Conservation (phyloP, 2,329 filamentous ascomycete species). For the Colletotrichum australisinense region DNA sequence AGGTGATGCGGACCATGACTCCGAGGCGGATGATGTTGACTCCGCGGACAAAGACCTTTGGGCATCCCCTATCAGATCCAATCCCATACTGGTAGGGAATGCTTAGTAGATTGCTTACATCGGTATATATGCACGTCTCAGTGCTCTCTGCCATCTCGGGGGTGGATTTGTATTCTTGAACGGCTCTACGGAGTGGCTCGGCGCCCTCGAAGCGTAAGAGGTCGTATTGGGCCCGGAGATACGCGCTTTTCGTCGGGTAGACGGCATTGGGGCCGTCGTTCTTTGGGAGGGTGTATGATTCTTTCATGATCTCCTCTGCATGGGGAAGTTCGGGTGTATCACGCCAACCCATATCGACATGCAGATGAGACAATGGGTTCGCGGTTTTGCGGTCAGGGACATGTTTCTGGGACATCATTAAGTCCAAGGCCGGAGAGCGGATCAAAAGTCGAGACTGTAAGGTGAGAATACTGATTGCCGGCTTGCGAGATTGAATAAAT, state of each 20-base stretch:
- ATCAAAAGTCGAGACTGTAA: neutral
- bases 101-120: constrained; percentile 56
- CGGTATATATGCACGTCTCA: constrained; percentile 74
- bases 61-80: neutral
- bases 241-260: constrained; percentile 71
- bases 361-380: too few species aligned
- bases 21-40: constrained; percentile 57
- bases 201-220: constrained; percentile 81
- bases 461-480: neutral
- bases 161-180: constrained; percentile 64
- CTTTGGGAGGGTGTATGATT: constrained; percentile 48
- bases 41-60: constrained; percentile 9
- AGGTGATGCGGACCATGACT: constrained; percentile 74
- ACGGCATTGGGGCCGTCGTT: constrained; percentile 66
- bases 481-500: neutral
- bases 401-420: neutral
- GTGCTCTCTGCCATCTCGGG: constrained; percentile 69
- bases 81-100: neutral
- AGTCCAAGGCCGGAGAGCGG: neutral
- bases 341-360: neutral
- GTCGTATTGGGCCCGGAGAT: constrained; percentile 79
- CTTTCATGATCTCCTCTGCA: constrained; percentile 60
- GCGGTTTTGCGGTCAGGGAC: neutral
- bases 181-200: constrained; percentile 74
- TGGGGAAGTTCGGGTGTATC: constrained; percentile 66